A percentile compares a stretch with the other conserved stretches of the same genome.
Conservation (phyloP, 352 stramenopile genomes). For the Ophiocytium majus region DNA sequence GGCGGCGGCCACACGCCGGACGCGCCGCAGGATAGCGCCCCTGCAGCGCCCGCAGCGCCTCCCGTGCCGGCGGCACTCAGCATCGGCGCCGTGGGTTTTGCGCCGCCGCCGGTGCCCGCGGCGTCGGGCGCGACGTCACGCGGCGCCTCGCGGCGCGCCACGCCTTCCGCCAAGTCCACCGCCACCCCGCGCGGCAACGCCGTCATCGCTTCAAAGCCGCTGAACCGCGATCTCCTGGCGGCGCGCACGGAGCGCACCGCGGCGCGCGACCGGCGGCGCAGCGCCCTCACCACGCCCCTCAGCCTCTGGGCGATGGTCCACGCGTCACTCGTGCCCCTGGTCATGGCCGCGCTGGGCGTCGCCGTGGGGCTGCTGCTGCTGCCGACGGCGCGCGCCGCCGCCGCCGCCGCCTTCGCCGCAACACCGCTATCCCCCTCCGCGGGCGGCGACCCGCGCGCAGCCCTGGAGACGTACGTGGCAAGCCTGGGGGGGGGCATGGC, state of each 20-base stretch:
- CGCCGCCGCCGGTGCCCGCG: background rate
- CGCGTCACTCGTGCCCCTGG: background rate
- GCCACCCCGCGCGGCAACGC: background rate
- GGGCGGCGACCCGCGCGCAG: background rate
- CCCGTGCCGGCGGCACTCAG: too few relatives aligned
- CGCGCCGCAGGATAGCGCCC: background rate
- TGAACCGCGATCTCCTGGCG: constrained; percentile 5
- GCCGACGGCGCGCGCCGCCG: background rate
- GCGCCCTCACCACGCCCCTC: background rate
- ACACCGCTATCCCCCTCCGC: background rate
- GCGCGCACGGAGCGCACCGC: background rate
- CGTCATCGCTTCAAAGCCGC: background rate
- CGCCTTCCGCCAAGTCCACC: background rate
- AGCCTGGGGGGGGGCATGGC: background rate
- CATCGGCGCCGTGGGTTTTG: too few relatives aligned
- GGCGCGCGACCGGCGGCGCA: background rate
- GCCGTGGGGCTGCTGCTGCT: constrained; percentile 15
- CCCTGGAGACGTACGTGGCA: background rate
- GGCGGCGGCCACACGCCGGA: background rate
- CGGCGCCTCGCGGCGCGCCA: background rate
- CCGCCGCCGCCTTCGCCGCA: background rate
- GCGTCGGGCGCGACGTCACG: too few relatives aligned
- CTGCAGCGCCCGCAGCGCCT: too few relatives aligned
- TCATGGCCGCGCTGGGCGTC: background rate
- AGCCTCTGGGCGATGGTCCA: background rate